Evolutionary conservation across 345 rosid species (phyloP).

Genomic region (Ceriops zippeliana): DNA sequence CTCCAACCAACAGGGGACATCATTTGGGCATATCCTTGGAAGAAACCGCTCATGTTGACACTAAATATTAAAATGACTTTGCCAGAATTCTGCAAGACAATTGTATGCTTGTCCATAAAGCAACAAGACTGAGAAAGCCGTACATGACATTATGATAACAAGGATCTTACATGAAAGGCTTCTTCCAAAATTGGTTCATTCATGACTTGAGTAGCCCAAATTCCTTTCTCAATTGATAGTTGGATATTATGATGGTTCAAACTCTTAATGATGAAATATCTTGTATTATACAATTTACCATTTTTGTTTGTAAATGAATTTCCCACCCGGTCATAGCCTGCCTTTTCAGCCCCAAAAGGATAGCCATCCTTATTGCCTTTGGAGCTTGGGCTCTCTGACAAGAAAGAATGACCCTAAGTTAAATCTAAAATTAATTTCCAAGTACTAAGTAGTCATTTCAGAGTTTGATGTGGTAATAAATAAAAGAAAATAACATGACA

Average conservation of each 20-base stretch:
- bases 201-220: constrained; percentile 99
- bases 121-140: constrained; percentile 24
- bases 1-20: constrained; percentile 91
- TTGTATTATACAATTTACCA: constrained; percentile 46
- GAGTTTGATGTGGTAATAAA: too few species aligned
- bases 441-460: too few species aligned
- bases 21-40: constrained; percentile 99
- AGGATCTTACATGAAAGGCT: constrained; percentile 73
- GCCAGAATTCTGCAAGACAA: constrained; percentile 74
- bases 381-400: constrained; percentile 70
- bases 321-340: constrained; percentile 38
- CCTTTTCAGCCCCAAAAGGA: constrained; percentile 40
- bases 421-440: not conserved
- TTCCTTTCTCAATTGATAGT: constrained; percentile 71
- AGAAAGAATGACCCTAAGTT: constrained; percentile 11
- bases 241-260: constrained; percentile 76
- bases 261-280: constrained; percentile 95
- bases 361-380: constrained; percentile 48
- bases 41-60: constrained; percentile 98
- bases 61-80: constrained; percentile 81
- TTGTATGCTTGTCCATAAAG: constrained; percentile 25
- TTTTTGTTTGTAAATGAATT: constrained; percentile 35
- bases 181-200: constrained; percentile 96
- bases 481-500: too few species aligned
- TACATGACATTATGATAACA: constrained; percentile 17